Base-by-base conservation (phyloP, 2,329 filamentous ascomycete species). In the Paradendryphiella salina region DNA sequence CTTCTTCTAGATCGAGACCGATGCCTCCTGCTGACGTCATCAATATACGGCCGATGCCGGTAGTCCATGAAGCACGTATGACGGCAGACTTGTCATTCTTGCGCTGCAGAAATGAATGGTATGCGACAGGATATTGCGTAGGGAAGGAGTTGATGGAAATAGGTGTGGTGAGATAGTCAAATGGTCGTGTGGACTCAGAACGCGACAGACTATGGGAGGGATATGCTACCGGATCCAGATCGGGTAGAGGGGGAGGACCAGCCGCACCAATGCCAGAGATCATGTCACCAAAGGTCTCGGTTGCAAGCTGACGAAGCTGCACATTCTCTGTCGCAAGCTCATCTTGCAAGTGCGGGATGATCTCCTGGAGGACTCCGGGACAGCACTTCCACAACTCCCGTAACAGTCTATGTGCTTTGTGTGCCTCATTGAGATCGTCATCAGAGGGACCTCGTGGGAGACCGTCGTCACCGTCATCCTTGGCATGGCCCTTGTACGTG, bases 251-350 rank as follows among this genome's bases (percentile, higher is more conserved):
- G 13, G 92, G 90, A 47, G 90, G 89, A 0, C 93, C 93, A 54
- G 92, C 90, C 54, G 93, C 89, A 41, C 93, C 93, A 69, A 97
- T 95, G 5, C 93, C 93, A 33, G 93, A 87, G 20, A 95, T 88
- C 80, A 99, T 92, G 68, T 97, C 93, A 45, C 95, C 94, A 32
- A 99, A 84, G 0, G 94, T 96, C 73, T 97, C 90, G 0, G 93
- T 96, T 2, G 93, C 93, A 50, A 99, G 81, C 52, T 90, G 82
- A 45, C 94, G 88, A 47, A 99, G 78, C 61, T 94, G 86, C 3
- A 92, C 81, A 53, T 95, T 95, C 68, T 99, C 94, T 0, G 92
- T 91, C 3, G 87, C 88, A 44, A 99, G 78, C 75, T 99, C 94
- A 28, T 90, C 89, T 68, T 97, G 93, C 32, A 99, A 80, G 72